These are phyloP conservation scores for Naganishia kalamii DNA, from an alignment of 768 basidiomycete species.

Conservation along the genomic window DNA sequence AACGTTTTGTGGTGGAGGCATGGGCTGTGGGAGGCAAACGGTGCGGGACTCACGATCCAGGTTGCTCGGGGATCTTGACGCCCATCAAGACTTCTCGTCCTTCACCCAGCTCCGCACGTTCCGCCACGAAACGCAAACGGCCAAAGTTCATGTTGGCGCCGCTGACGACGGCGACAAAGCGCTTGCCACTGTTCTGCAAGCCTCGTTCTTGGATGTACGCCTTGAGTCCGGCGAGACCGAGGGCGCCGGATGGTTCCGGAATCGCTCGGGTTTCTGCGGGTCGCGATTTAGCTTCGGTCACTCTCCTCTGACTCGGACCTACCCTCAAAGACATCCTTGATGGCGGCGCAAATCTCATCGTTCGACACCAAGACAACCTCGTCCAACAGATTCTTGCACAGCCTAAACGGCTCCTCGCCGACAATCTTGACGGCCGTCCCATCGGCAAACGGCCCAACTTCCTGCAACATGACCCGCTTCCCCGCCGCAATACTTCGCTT, in stretches of 20 bases:
- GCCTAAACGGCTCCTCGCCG: slow-evolving; percentile 86
- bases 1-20: neutral
- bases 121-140: slow-evolving; percentile 91
- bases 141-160: slow-evolving; percentile 99
- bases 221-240: slow-evolving; percentile 86
- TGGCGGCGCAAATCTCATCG: slow-evolving; percentile 95
- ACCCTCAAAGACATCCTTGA: slow-evolving; percentile 99
- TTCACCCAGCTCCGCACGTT: slow-evolving; percentile 95
- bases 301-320: slow-evolving; percentile 26
- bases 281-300: slow-evolving; percentile 9
- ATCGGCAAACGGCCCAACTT: slow-evolving; percentile 94
- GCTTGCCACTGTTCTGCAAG: slow-evolving; percentile 73
- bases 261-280: slow-evolving; percentile 81
- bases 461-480: slow-evolving; percentile 70
- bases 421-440: slow-evolving; percentile 95
- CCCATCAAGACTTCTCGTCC: slow-evolving; percentile 86
- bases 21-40: neutral
- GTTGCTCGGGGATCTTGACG: slow-evolving; percentile 86
- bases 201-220: slow-evolving; percentile 73
- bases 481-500: slow-evolving; percentile 70
- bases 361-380: slow-evolving; percentile 78
- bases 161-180: slow-evolving; percentile 83
- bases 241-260: slow-evolving; percentile 91
- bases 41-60: slow-evolving; percentile 64
- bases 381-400: slow-evolving; percentile 79